Base-by-base conservation (phyloP, 2,329 filamentous ascomycete species). In the Neofusicoccum kwambonambiense region DNA sequence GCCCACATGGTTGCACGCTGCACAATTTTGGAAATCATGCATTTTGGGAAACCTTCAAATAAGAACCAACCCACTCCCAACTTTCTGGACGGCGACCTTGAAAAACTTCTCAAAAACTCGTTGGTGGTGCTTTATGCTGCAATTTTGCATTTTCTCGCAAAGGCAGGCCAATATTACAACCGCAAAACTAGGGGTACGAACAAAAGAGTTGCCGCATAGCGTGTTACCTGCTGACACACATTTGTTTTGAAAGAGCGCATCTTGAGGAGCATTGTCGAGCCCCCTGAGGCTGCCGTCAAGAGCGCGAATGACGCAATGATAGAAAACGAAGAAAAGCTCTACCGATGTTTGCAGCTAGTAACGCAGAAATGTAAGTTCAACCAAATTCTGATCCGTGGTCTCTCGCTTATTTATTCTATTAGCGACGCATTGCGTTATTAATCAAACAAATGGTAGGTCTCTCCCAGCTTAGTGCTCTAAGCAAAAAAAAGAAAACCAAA, bases 101-200 rank as follows among this genome's bases (percentile, higher is more conserved):
- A 17, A 11, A 17, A 13, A 11, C 3, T n/a, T 37, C 50, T 52
- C 4, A 27, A 13, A 50, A 58, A 54, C 3, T 67, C n/a, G 41
- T 66, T 17, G 65, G 67, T 37, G 9, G 15, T 37, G 5, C 64
- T 70, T 4, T 70, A 70, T 57, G 62, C 62, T 37, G 22, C 12
- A 39, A 64, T 67, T 44, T 52, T 70, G 27, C 17, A 51, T 15
- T 69, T 39, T 66, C 62, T 70, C 19, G 65, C 67, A 8, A 69
- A 62, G 56, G 51, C 62, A 54, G 67, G 54, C 47, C 58, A 64
- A 15, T 70, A 69, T 52, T 56, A 67, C 45, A 61, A 67, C 34
- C 44, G 66, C 35, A 54, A 66, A 17, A 64, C 61, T 12, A 42
- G 54, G 58, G 49, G 62, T n/a, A 65, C 31, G 19, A 31, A 2